Evolutionary conservation across 2,329 filamentous ascomycete species (phyloP).

Genomic region (Paracoccidioides lutzii): DNA sequence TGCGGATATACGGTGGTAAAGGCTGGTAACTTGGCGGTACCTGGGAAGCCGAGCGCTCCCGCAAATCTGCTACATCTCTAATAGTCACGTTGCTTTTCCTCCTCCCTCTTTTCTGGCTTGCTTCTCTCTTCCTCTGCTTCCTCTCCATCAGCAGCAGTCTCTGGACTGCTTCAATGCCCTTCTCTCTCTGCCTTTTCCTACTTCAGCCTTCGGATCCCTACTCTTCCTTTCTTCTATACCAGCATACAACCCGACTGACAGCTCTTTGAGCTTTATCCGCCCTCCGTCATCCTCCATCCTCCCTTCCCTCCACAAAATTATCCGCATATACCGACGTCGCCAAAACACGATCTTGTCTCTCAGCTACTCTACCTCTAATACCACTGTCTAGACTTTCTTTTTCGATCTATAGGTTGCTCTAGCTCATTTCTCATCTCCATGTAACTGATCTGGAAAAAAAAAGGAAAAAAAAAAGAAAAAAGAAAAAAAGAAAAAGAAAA

Average conservation of each 20-base stretch:
- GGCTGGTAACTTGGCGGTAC: not conserved
- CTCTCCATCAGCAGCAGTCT: conserved; percentile 3
- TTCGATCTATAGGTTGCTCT: conserved; percentile 24
- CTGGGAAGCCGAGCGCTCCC: not conserved
- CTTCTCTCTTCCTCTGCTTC: conserved; percentile 7
- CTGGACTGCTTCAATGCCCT: conserved; percentile 1
- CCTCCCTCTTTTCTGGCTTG: not conserved
- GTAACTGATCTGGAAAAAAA: no score
- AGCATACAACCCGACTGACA: not conserved
- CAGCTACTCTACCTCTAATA: not conserved
- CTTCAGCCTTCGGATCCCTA: conserved; percentile 6
- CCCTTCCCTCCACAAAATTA: not conserved
- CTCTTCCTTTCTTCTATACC: not conserved
- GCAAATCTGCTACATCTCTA: no score
- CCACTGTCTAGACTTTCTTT: not conserved
- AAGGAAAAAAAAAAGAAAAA: no score
- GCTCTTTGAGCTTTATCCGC: conserved; percentile 9
- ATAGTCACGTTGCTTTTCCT: no score
- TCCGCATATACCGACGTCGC: not conserved
- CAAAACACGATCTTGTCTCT: conserved; percentile 2
- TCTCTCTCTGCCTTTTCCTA: conserved; percentile 10
- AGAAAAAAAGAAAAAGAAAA: no score
- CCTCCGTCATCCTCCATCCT: conserved; percentile 3
- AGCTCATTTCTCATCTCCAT: conserved; percentile 17
- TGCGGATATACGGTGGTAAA: not conserved